A percentile compares a stretch with the other conserved stretches of the same genome.
These are phyloP conservation scores for Asterionellopsis glacialis DNA, from an alignment of 108 stramenopile genomes.

Conservation along the genomic window DNA sequence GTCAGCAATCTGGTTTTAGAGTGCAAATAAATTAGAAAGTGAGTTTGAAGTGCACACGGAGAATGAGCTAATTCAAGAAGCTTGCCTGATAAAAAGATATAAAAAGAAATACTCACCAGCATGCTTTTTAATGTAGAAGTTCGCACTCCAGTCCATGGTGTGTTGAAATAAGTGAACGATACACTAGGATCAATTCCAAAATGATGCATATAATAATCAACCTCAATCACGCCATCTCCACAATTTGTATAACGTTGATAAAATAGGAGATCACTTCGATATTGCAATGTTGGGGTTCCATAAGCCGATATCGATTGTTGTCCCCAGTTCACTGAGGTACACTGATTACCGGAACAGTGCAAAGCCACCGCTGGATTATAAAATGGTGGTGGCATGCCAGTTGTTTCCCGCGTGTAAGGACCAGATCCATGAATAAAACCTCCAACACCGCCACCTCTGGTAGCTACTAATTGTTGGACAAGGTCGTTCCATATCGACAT, in stretches of 20 bases:
- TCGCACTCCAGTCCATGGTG: not conserved
- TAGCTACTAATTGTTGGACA: not conserved
- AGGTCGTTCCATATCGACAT: not conserved
- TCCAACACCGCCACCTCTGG: not conserved
- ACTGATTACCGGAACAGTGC: not conserved
- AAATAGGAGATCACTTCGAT: not conserved
- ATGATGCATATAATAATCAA: not conserved
- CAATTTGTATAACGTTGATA: not conserved
- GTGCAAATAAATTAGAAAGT: no score
- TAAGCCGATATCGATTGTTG: not conserved
- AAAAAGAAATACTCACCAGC: not conserved
- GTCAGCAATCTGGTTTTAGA: not conserved
- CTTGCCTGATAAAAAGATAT: no score
- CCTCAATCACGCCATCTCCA: not conserved
- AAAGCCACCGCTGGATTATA: not conserved
- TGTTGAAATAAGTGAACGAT: not conserved
- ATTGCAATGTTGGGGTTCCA: not conserved
- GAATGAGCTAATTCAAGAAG: no score
- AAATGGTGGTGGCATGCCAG: not conserved
- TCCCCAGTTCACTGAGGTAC: conserved; percentile 1
- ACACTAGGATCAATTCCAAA: not conserved
- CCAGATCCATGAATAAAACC: conserved; percentile 5
- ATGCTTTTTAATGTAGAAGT: not conserved
- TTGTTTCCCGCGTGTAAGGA: not conserved
- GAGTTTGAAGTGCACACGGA: no score